Evolutionary conservation across 179 eudicot genomes (phyloP), one percentile per base, ranked within the genome.

Genomic region (Patellifolia procumbens): DNA sequence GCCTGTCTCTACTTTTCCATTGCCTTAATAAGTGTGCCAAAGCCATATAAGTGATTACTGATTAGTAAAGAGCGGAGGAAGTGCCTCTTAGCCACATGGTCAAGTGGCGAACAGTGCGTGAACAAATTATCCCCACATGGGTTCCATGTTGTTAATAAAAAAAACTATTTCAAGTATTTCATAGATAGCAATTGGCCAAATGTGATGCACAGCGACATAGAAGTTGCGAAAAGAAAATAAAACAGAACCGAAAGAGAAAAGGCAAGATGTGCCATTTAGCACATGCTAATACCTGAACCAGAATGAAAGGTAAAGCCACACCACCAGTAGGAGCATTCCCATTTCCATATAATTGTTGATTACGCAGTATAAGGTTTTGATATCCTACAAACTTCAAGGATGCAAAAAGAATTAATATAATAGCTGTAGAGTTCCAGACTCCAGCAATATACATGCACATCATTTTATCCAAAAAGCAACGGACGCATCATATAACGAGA

Each of bases 281-380:
- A 71, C 52, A 32, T 61, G 29, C 35, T 4, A 19, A 28, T 84
- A 92, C 98, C 98, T 92, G 98, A 52, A 92, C 89, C 75, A 94
- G 85, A 66, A 95, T 90, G 75, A 94, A 94, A 42, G 98, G 98
- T 81, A 94, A 85, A 80, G 96, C 96, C 59, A 94, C 97, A 48
- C 97, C 98, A 63, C 97, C 93, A 63, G 86, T 85, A 64, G 97
- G 92, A 81, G 88, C 74, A 87, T 87, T 84, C 65, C 87, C 98
- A 17, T 89, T 82, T 76, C 90, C 85, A 79, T 90, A 89, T 72
- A 85, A 81, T 70, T 87, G 88, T 77, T 90, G 89, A 76, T 94
- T 94, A 76, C 93, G 91, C 42, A 88, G 83, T 72, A 89, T 78
- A 29, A 94, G 90, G 73, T 90, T 88, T 72, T 92, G 92, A 83